phyloP scores from a whole-genome alignment of 495 filamentous ascomycete genomes.

The Aspergillus indologenus region DNA sequence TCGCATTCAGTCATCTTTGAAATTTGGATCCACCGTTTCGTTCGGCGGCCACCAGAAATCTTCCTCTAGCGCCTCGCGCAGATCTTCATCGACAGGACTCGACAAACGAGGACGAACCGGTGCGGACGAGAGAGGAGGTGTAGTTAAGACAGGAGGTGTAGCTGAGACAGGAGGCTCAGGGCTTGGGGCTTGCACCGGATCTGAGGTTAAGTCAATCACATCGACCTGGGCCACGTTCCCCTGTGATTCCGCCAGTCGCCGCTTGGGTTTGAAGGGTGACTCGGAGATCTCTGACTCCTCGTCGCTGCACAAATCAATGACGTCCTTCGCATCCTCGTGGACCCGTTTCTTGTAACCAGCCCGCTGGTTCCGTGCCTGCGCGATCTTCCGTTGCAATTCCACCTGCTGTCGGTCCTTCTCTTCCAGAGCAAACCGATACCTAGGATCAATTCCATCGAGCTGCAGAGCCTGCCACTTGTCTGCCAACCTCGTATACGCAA shows the following conservation, averaged over 20 bases:
- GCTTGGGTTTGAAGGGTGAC: conserved; percentile 9
- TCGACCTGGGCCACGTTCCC: conserved; percentile 11
- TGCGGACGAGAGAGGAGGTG: not conserved
- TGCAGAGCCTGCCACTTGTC: conserved; percentile 28
- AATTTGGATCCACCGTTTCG: conserved; percentile 31
- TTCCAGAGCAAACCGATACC: conserved; percentile 24
- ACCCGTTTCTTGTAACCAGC: conserved; percentile 18
- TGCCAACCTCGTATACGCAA: conserved; percentile 21
- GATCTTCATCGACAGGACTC: conserved; percentile 1
- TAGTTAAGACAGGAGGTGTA: too few species aligned
- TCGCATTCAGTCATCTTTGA: conserved; percentile 12
- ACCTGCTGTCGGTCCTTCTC: conserved; percentile 17
- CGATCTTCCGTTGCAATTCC: conserved; percentile 22
- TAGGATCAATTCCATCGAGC: conserved; percentile 23
- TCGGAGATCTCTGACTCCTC: not conserved
- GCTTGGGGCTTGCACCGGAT: conserved; percentile 14
- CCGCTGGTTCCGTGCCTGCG: conserved; percentile 28
- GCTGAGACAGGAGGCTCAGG: too few species aligned
- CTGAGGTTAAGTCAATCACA: conserved; percentile 33
- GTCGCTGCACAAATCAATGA: conserved; percentile 22
- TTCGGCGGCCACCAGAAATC: conserved; percentile 49
- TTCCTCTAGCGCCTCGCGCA: conserved; percentile 32
- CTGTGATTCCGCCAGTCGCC: not conserved
- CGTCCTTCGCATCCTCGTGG: not conserved
- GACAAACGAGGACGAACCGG: not conserved